Conservation (phyloP, 331 rosid genomes). For the Arachis monticola region DNA sequence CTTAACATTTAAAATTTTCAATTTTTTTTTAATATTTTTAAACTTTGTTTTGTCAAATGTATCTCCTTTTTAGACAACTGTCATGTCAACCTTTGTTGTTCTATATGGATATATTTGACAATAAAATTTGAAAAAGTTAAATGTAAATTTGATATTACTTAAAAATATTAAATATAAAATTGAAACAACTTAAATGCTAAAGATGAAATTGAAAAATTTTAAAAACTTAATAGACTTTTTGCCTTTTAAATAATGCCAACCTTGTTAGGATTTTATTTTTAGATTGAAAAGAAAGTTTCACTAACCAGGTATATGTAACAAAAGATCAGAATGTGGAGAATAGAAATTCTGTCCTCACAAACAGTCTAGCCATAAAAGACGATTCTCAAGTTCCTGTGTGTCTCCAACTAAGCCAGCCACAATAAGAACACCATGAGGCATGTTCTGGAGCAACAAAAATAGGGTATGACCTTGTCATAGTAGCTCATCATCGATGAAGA, state of each 20-base stretch:
- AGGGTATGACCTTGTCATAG: slow-evolving; percentile 60
- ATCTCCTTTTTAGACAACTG: too few species aligned
- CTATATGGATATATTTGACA: too few species aligned
- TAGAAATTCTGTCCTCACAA: slow-evolving; percentile 48
- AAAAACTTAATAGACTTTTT: too few species aligned
- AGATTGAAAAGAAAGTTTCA: slow-evolving; percentile 43
- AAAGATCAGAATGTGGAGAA: slow-evolving; percentile 55
- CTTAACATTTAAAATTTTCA: too few species aligned
- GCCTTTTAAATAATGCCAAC: slow-evolving; percentile 8
- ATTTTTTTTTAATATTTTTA: too few species aligned
- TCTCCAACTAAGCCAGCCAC: slow-evolving; percentile 97
- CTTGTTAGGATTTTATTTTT: slow-evolving; percentile 40
- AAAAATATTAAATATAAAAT: too few species aligned
- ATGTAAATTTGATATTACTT: too few species aligned
- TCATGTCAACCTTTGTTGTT: too few species aligned
- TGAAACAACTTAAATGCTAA: too few species aligned
- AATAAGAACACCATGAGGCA: slow-evolving; percentile 51
- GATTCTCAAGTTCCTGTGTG: slow-evolving; percentile 66
- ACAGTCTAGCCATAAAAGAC: slow-evolving; percentile 59
- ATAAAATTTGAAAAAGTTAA: too few species aligned
- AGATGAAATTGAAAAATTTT: too few species aligned
- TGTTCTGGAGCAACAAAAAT: slow-evolving; percentile 56
- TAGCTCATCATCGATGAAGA: slow-evolving; percentile 29
- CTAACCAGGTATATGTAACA: slow-evolving; percentile 77
- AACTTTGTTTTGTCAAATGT: too few species aligned